Conservation (phyloP, 2,329 filamentous ascomycete genomes). For the Fusarium kyushuense region DNA sequence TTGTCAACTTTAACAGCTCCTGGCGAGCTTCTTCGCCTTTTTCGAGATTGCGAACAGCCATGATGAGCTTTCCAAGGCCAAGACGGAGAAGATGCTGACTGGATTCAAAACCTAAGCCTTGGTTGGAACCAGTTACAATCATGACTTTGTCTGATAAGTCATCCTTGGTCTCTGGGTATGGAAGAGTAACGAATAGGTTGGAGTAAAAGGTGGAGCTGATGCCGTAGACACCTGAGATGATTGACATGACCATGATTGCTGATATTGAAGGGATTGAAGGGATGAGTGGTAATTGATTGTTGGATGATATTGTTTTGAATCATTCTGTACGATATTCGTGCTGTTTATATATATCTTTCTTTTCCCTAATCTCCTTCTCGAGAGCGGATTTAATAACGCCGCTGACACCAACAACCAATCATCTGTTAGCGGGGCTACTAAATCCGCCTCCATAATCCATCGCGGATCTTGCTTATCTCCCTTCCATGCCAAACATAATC, state of each 20-base stretch:
- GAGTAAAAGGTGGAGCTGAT: slow-evolving; percentile 20
- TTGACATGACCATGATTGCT: slow-evolving; percentile 30
- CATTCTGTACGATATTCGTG: too few relatives aligned
- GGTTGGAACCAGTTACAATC: slow-evolving; percentile 58
- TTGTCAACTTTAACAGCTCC: slow-evolving; percentile 45
- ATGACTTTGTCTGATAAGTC: slow-evolving; percentile 47
- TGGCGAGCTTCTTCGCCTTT: slow-evolving; percentile 58
- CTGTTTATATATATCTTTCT: slow-evolving; percentile 12
- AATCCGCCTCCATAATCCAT: slow-evolving; percentile 17
- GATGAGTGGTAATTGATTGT: not conserved
- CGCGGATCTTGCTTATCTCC: slow-evolving; percentile 24
- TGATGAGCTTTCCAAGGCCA: slow-evolving; percentile 51
- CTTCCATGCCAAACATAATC: not conserved
- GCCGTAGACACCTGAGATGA: slow-evolving; percentile 32
- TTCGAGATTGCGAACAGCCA: slow-evolving; percentile 52
- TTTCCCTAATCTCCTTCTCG: not conserved
- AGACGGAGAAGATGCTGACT: slow-evolving; percentile 52
- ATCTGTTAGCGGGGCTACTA: slow-evolving; percentile 26
- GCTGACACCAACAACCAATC: not conserved
- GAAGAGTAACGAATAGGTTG: slow-evolving; percentile 43
- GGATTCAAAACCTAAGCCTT: slow-evolving; percentile 56
- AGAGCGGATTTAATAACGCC: slow-evolving; percentile 34
- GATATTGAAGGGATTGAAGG: too few relatives aligned
- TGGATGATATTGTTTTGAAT: rapidly evolving
- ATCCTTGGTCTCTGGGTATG: slow-evolving; percentile 31